phyloP scores from a whole-genome alignment of 768 basidiomycete genomes.

The Amanita phalloides region DNA sequence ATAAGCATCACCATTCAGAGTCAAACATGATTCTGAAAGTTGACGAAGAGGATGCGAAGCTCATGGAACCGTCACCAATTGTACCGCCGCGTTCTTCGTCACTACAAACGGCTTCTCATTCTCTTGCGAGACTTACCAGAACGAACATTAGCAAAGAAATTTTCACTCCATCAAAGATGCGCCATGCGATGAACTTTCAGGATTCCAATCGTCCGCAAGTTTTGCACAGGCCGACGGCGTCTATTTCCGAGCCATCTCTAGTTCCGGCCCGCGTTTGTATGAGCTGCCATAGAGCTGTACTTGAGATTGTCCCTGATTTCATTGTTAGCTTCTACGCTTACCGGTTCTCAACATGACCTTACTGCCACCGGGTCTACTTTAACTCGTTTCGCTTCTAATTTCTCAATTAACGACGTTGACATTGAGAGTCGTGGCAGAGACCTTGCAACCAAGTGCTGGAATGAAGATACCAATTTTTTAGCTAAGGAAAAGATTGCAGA shows the following conservation, averaged over 20 bases:
- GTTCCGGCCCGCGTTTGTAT: conserved; percentile 25
- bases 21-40: not conserved
- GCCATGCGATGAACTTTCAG: conserved; percentile 25
- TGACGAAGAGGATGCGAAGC: not conserved
- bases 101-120: conserved; percentile 26
- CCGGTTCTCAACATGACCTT: conserved; percentile 41
- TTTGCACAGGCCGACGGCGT: conserved; percentile 65
- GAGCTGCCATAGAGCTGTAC: not conserved
- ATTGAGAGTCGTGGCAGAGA: conserved; percentile 57
- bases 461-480: conserved; percentile 78
- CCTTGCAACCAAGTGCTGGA: conserved; percentile 71
- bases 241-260: conserved; percentile 77
- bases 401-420: conserved; percentile 36
- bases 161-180: conserved; percentile 21
- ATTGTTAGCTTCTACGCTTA: conserved; percentile 16
- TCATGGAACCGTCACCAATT: conserved; percentile 18
- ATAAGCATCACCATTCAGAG: not conserved
- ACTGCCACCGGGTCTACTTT: conserved; percentile 37
- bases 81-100: conserved; percentile 43
- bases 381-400: conserved; percentile 32
- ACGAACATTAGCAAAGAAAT: conserved; percentile 8
- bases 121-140: conserved; percentile 19
- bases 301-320: not conserved
- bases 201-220: conserved; percentile 34
- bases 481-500: conserved; percentile 90